Evolutionary conservation across 495 filamentous ascomycete genomes (phyloP), one percentile per base, ranked within the genome.

Genomic region (Apiosordaria backusii): DNA sequence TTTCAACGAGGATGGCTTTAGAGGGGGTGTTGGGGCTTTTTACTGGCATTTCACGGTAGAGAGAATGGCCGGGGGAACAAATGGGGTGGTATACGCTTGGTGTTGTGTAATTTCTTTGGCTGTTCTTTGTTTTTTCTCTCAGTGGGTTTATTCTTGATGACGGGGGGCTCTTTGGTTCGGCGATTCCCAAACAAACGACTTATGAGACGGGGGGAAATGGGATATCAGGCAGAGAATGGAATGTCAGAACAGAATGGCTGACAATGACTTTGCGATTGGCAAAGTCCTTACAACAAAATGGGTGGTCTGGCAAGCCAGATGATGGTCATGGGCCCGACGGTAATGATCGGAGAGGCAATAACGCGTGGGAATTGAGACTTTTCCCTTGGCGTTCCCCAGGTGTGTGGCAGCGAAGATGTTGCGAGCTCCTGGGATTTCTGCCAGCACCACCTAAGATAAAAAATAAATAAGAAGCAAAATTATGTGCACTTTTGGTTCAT

Each of bases 171-270:
- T 60, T 65, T 64, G 63, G 13, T 72, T 67, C 69, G 60, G 24
- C 26, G 21, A 18, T 54, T 70, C 58, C 64, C 50, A 50, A 70
- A 61, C 55, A 65, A 60, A 76, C 58, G 74, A 76, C 64, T 70
- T 74, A 76, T 66, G 74, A 76, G 65, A 19, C 27, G 58, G 60
- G 16, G 10, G 24, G 19, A 7, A 23, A 60, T 50, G 63, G 50
- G 53, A 57, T n/a, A n/a, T 22, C 19, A 21, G 61, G 50, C 0
- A 35, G 62, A 60, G 21, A 45, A 57, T 35, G 35, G 53, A 40
- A 26, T 57, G 64, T 61, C 25, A 26, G 61, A 25, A 26, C 50
- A 57, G 57, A 26, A 26, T 26, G 22, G 57, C 26, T 58, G 27
- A 50, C 40, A 50, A 22, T 52, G 35, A 45, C 35, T 45, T 45